Evolutionary conservation across 495 filamentous ascomycete species (phyloP), one percentile per base, ranked within the genome.

Genomic region (Penicillium daleae): DNA sequence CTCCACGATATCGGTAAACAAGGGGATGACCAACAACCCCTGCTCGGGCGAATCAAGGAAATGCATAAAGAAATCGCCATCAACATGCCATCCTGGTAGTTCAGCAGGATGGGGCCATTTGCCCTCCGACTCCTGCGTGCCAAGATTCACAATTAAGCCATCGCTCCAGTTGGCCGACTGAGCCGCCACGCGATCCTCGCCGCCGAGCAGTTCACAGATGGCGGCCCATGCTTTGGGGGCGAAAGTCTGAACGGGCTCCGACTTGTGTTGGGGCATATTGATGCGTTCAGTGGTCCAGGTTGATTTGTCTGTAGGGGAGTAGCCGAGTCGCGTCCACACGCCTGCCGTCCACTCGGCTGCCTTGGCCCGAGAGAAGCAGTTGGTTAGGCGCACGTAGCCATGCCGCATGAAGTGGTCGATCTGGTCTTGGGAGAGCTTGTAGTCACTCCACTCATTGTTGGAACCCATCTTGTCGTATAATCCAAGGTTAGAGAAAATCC

Each of bases 61-160:
- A 76, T 91, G 89, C 15, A 88, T 80, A 74, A 92, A 91, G 72
- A 90, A 91, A 66, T 91, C 89, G 1, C 89, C 89, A 73, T 92
- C 89, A 24, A 90, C 87, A 71, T 92, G 90, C 89, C 89, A 92
- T 8, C 77, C 78, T 22, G 73, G 62, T n/a, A 91, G 74, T 7
- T 85, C 81, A 33, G 63, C 76, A 63, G 50, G 85, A 76, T 58
- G 71, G 67, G 31, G 80, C 74, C 37, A 81, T 69, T 81, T 80
- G 6, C 82, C 81, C 61, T 85, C 83, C 49, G 71, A 73, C 49
- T 87, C 79, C 0, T 80, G 71, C 7, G 82, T 86, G 24, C 90
- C 89, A 17, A 92, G 79, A 74, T 92, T 92, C 27, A 92, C 87
- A 60, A 92, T 92, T 32, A 91, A 79, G 15, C 81, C 82, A 76